Conservation (phyloP, 148 eudicot genomes). For the Heliamphora exappendiculata region DNA sequence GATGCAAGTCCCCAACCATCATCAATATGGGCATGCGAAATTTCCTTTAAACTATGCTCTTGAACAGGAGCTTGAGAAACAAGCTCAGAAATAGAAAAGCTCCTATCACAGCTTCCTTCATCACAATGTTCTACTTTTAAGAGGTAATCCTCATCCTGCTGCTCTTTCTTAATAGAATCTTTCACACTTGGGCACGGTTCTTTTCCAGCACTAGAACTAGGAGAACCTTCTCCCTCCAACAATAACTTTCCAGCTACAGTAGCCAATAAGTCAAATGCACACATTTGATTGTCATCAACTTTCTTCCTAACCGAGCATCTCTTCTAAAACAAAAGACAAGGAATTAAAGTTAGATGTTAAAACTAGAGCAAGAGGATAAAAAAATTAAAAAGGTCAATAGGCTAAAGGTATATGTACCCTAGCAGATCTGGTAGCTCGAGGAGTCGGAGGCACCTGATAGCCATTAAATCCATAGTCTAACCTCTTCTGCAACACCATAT, state of each 20-base stretch:
- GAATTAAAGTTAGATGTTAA: slow-evolving; percentile 2
- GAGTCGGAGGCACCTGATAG: slow-evolving; percentile 66
- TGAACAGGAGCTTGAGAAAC: slow-evolving; percentile 23
- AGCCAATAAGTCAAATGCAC: slow-evolving; percentile 83
- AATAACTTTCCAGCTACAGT: slow-evolving; percentile 76
- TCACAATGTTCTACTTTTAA: slow-evolving; percentile 25
- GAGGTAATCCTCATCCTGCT: slow-evolving; percentile 21
- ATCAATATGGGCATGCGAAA: slow-evolving; percentile 23
- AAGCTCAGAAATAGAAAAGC: slow-evolving; percentile 30
- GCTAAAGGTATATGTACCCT: slow-evolving; percentile 45
- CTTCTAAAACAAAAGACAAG: slow-evolving; percentile 39
- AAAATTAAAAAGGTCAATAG: not conserved
- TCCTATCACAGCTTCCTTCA: slow-evolving; percentile 24
- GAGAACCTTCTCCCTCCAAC: slow-evolving; percentile 48
- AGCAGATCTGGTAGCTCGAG: slow-evolving; percentile 73
- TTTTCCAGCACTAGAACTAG: slow-evolving; percentile 17
- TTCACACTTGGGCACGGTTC: slow-evolving; percentile 20
- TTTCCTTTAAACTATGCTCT: slow-evolving; percentile 20
- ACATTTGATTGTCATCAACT: slow-evolving; percentile 39
- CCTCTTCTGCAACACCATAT: slow-evolving; percentile 78
- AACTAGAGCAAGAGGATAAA: not conserved
- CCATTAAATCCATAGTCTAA: slow-evolving; percentile 71
- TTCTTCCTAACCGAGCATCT: slow-evolving; percentile 46
- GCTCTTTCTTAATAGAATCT: slow-evolving; percentile 33
- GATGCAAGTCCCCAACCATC: slow-evolving; percentile 36